Conservation (phyloP, 306 rosid species). For the Ceratonia siliqua region DNA sequence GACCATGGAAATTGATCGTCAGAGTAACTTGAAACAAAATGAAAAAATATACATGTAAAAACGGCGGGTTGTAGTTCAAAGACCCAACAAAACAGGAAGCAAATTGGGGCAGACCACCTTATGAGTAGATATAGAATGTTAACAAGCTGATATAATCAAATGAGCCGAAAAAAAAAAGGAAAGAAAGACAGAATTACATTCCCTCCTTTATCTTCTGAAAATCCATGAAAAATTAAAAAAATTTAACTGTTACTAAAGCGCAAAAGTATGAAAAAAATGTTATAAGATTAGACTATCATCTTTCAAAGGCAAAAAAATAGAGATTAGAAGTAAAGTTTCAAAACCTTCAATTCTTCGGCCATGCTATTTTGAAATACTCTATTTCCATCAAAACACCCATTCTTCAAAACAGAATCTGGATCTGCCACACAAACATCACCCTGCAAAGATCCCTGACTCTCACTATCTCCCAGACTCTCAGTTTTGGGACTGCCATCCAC, state of each 20-base stretch:
- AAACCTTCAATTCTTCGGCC: constrained; percentile 75
- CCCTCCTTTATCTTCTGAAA: constrained; percentile 27
- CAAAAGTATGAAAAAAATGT: neutral
- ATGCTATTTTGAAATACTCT: constrained; percentile 51
- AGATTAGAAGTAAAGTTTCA: constrained; percentile 54
- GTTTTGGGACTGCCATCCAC: constrained; percentile 68
- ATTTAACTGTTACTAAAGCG: neutral
- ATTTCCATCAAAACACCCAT: constrained; percentile 47
- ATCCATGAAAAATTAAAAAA: constrained; percentile 23
- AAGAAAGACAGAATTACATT: neutral
- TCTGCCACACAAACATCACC: constrained; percentile 61
- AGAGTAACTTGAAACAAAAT: constrained; percentile 30
- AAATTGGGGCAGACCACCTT: constrained; percentile 6
- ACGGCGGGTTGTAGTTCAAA: constrained; percentile 17
- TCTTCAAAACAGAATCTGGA: constrained; percentile 53
- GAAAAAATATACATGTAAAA: constrained; percentile 24
- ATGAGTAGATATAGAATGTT: constrained; percentile 13
- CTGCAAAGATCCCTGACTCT: constrained; percentile 77
- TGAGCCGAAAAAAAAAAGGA: neutral
- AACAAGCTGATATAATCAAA: constrained; percentile 14
- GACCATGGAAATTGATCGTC: constrained; percentile 35
- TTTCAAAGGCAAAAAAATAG: constrained; percentile 22
- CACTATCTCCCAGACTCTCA: constrained; percentile 71
- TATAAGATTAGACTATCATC: constrained; percentile 20
- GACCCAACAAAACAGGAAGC: constrained; percentile 17